Evolutionary conservation across 306 rosid species (phyloP).

Genomic region (Fagus crenata): DNA sequence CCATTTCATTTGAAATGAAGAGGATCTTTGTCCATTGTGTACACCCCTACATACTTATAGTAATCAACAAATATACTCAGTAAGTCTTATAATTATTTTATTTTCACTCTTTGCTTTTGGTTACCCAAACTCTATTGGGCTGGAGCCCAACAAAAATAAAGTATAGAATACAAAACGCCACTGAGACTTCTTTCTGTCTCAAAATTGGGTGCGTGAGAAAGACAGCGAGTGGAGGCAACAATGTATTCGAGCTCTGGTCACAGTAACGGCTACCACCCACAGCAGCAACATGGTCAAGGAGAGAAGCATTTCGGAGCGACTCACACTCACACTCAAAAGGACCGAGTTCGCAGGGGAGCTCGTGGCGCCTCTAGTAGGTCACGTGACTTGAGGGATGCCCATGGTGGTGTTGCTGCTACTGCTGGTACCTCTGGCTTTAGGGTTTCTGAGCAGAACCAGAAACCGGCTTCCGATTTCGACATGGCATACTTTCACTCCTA

Average conservation of each 20-base stretch:
- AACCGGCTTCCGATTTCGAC: slow-evolving; percentile 87
- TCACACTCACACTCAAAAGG: slow-evolving; percentile 23
- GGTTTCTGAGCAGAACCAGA: slow-evolving; percentile 60
- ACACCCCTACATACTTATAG: too few relatives aligned
- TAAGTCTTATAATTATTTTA: too few relatives aligned
- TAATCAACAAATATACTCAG: too few relatives aligned
- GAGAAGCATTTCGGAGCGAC: slow-evolving; percentile 30
- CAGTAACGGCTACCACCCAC: slow-evolving; percentile 48
- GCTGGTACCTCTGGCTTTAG: slow-evolving; percentile 37
- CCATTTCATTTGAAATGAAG: too few relatives aligned
- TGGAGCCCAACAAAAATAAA: too few relatives aligned
- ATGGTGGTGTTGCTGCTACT: slow-evolving; percentile 7
- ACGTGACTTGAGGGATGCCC: slow-evolving; percentile 44
- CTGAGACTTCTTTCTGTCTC: background rate
- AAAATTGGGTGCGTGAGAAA: background rate
- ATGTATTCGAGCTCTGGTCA: slow-evolving; percentile 43
- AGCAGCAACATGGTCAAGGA: slow-evolving; percentile 9
- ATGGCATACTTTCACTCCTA: slow-evolving; percentile 91
- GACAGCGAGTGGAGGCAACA: slow-evolving; percentile 1
- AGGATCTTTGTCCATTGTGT: too few relatives aligned
- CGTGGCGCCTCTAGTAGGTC: slow-evolving; percentile 50
- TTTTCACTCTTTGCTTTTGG: too few relatives aligned
- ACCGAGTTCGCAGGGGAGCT: slow-evolving; percentile 62
- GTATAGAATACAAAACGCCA: too few relatives aligned
- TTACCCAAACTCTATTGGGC: too few relatives aligned